Evolutionary conservation across 495 filamentous ascomycete species (phyloP).

Genomic region (Xanthoparmelia taractica): DNA sequence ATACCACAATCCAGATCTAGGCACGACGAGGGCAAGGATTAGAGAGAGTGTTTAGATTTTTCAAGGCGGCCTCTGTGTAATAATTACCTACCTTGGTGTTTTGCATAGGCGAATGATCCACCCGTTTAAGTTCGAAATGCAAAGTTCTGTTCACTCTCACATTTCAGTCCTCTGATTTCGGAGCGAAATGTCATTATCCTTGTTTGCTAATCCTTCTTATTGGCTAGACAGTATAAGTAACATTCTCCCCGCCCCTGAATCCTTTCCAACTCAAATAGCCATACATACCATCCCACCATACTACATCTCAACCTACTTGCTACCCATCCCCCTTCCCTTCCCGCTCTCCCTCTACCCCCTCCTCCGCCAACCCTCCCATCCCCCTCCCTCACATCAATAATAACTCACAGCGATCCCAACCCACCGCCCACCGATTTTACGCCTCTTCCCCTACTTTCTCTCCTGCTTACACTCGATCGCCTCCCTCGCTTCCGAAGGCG

Average conservation of each 20-base stretch:
- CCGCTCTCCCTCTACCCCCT: background rate
- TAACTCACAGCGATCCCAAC: background rate
- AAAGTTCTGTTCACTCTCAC: too few species aligned
- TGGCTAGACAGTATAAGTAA: too few species aligned
- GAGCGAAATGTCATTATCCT: too few species aligned
- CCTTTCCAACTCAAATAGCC: background rate
- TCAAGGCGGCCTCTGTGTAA: background rate
- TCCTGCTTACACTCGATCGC: background rate
- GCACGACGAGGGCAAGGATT: background rate
- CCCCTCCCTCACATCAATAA: background rate
- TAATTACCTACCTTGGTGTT: background rate
- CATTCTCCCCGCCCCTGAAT: background rate
- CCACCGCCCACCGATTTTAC: background rate
- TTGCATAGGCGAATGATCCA: background rate
- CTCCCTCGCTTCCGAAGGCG: background rate
- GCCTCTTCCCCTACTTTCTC: background rate
- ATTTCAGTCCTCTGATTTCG: too few species aligned
- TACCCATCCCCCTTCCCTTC: background rate
- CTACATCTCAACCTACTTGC: background rate
- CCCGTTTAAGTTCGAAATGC: background rate
- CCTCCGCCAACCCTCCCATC: background rate
- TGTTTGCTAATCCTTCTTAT: too few species aligned
- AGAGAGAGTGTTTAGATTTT: background rate
- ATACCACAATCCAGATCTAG: background rate
- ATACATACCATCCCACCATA: background rate